Base-by-base conservation (phyloP, 495 filamentous ascomycete species). In the Lophium mytilinum region DNA sequence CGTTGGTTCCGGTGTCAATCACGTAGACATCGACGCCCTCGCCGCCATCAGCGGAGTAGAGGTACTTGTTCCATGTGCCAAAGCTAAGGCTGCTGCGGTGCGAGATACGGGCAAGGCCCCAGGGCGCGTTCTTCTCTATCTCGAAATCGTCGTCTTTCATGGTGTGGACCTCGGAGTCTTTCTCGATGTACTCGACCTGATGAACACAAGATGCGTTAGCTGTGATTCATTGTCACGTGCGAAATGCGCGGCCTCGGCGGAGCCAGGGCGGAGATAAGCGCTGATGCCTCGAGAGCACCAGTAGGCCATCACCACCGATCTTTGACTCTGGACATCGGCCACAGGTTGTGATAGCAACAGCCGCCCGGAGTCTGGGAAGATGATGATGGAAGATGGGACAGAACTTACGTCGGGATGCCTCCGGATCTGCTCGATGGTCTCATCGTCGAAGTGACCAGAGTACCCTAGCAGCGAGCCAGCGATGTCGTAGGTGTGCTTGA, bases 11-110 rank as follows among this genome's bases (percentile, higher is more conserved):
- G 47, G 94, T 99, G 73, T 99, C 94, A 71, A 99, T 95, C 55
- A 97, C 87, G 70, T 99, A 99, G 57, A 90, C 94, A 77, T 99
- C 94, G 68, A 99, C 93, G 73, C 94, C 94, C 76, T 96, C 91
- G 69, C 94, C 94, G 68, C 89, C 91, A 42, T 94, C 85, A 42
- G 81, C 83, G 30, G 91, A 81, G 69, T 92, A 97, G 12, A 96
- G 80, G 75, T 97, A 99, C 76, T 97, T 97, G 80, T 95, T 96
- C 80, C 92, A 97, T 71, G 82, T 89, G 60, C 86, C 85, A 71
- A 96, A 96, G 67, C 79, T 80, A 58, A 99, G 82, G 64, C 78
- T 74, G 58, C 94, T 79, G 53, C 95, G 87, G 76, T 97, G 92
- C 18, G 94, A 99, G 74, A 99, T 88, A 82, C 94, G 87, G 49